phyloP scores from a whole-genome alignment of 441 rosid genomes.

The Dalechampia spathulata region DNA sequence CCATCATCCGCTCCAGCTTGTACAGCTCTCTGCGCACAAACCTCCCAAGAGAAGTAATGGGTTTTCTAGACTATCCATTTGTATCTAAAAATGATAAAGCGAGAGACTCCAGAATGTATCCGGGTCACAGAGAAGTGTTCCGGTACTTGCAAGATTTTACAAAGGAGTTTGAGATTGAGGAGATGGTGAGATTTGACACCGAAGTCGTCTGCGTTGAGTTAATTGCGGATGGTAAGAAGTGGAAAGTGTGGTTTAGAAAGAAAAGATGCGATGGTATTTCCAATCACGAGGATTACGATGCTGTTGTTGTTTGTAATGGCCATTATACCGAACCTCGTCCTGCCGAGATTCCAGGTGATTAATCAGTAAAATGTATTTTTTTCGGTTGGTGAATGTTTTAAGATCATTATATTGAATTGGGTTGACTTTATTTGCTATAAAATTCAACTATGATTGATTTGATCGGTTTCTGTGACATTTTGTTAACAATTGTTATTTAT shows the following conservation, averaged over 20 bases:
- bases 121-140: constrained; percentile 67
- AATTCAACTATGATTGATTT: too few relatives aligned
- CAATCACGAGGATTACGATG: constrained; percentile 57
- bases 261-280: constrained; percentile 4
- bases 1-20: constrained; percentile 45
- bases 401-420: too few relatives aligned
- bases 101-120: constrained; percentile 56
- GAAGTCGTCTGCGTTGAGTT: constrained; percentile 47
- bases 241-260: constrained; percentile 40
- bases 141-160: constrained; percentile 52
- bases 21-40: constrained; percentile 63
- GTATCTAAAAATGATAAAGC: constrained; percentile 22
- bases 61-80: constrained; percentile 60
- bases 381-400: too few relatives aligned
- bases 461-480: too few relatives aligned
- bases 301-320: constrained; percentile 77
- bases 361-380: too few relatives aligned
- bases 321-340: constrained; percentile 57
- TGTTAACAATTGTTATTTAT: too few relatives aligned
- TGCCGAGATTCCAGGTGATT: constrained; percentile 59
- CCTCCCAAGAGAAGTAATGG: constrained; percentile 59
- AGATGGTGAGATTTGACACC: constrained; percentile 48
- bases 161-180: constrained; percentile 43
- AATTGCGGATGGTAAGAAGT: constrained; percentile 22
- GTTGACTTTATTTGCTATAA: too few relatives aligned